phyloP scores from a whole-genome alignment of 1,284 basidiomycete genomes.

The Cutaneotrichosporon sp. region DNA sequence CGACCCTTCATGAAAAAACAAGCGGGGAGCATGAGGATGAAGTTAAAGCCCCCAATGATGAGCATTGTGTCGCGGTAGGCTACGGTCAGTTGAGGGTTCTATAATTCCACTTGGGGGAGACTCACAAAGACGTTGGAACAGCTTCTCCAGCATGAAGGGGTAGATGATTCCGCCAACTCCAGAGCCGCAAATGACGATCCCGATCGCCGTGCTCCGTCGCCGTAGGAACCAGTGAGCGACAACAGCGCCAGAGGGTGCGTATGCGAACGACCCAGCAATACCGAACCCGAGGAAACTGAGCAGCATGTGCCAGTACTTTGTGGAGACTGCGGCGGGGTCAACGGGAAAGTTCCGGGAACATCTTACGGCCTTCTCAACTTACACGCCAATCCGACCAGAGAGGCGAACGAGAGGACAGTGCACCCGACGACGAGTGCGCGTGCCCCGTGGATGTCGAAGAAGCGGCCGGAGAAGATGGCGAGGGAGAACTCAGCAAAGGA shows the following conservation, averaged over 20 bases:
- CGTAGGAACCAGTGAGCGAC: constrained; percentile 45
- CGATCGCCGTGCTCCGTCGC: constrained; percentile 38
- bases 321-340: constrained; percentile 29
- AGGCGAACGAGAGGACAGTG: constrained; percentile 23
- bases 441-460: constrained; percentile 29
- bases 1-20: constrained; percentile 27
- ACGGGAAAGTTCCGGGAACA: no score
- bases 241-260: constrained; percentile 41
- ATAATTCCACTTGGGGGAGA: not conserved
- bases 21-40: constrained; percentile 22
- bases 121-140: constrained; percentile 28
- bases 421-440: constrained; percentile 22
- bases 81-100: not conserved
- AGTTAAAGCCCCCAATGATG: constrained; percentile 22
- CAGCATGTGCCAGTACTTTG: constrained; percentile 44
- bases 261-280: constrained; percentile 35
- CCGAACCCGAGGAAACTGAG: constrained; percentile 40
- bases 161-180: constrained; percentile 44
- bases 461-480: constrained; percentile 20
- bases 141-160: constrained; percentile 37
- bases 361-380: no score
- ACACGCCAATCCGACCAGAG: constrained; percentile 30
- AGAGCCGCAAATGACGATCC: constrained; percentile 40
- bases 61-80: constrained; percentile 23
- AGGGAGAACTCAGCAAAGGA: constrained; percentile 20